Percentiles rank a stretch among this genome's conserved stretches.
These are phyloP conservation scores for Claviceps spartinae DNA, from an alignment of 2,329 filamentous ascomycete genomes.

Conservation along the genomic window DNA sequence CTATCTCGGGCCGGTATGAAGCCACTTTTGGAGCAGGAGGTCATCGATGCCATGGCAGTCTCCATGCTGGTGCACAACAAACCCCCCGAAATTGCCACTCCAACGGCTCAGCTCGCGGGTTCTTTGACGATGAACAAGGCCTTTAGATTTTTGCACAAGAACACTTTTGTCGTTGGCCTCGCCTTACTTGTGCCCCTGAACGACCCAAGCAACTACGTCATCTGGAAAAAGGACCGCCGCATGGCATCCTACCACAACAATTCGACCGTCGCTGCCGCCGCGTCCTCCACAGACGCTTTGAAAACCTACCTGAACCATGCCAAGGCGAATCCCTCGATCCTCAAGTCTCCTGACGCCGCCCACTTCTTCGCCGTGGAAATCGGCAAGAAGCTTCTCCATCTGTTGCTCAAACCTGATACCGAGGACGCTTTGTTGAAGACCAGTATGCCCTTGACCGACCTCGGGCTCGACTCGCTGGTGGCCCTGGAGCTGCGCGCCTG, in stretches of 20 bases:
- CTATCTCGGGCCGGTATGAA: background rate
- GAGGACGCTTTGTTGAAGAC: background rate
- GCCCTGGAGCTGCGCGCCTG: constrained; percentile 13
- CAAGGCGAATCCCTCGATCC: background rate
- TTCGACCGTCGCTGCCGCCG: background rate
- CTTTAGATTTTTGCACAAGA: background rate
- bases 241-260: constrained; percentile 11
- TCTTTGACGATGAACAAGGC: background rate
- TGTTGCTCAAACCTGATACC: constrained; percentile 9
- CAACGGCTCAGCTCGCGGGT: background rate
- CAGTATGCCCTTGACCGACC: constrained; percentile 3
- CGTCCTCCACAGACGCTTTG: background rate
- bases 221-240: constrained; percentile 12
- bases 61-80: background rate
- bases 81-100: background rate
- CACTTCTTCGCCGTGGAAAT: constrained; percentile 7
- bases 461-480: constrained; percentile 13
- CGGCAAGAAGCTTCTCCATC: constrained; percentile 7
- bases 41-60: background rate
- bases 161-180: constrained; percentile 8
- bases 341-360: background rate
- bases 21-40: background rate
- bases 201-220: constrained; percentile 5
- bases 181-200: constrained; percentile 6
- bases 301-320: background rate